Evolutionary conservation across 495 filamentous ascomycete genomes (phyloP).

Genomic region (Penicillium canescens): DNA sequence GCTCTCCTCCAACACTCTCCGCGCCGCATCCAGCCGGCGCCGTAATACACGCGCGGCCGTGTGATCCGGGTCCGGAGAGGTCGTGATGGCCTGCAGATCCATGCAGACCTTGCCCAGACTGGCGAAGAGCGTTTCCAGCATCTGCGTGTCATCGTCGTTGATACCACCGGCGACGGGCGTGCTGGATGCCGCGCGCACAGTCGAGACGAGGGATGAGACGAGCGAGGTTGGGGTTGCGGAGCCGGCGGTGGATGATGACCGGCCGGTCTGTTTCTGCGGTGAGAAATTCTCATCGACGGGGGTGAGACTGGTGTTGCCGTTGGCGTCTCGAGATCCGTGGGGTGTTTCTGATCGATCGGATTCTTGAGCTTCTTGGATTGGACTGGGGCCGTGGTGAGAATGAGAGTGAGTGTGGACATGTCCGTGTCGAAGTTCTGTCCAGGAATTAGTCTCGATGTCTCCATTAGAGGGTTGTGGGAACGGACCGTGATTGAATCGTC

Average conservation of each 20-base stretch:
- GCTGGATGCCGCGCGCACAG: slow-evolving; percentile 41
- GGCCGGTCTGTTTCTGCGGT: slow-evolving; percentile 12
- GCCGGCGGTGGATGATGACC: slow-evolving; percentile 30
- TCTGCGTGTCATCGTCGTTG: slow-evolving; percentile 67
- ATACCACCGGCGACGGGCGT: slow-evolving; percentile 44
- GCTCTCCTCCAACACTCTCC: slow-evolving; percentile 65
- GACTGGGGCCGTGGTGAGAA: slow-evolving; percentile 15
- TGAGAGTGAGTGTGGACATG: slow-evolving; percentile 9
- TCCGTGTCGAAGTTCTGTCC: slow-evolving; percentile 31
- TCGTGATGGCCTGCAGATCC: slow-evolving; percentile 61
- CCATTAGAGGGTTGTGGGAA: neutral
- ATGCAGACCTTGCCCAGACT: slow-evolving; percentile 69
- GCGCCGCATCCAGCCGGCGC: slow-evolving; percentile 70
- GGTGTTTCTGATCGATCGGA: slow-evolving; percentile 21
- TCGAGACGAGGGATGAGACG: slow-evolving; percentile 38
- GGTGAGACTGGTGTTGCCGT: slow-evolving; percentile 2
- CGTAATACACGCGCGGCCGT: slow-evolving; percentile 64
- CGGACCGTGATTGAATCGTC: slow-evolving; percentile 44
- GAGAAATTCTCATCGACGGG: slow-evolving; percentile 1
- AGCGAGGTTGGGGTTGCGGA: slow-evolving; percentile 41
- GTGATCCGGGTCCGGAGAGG: slow-evolving; percentile 45
- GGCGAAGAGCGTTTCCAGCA: slow-evolving; percentile 75
- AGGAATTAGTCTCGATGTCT: neutral
- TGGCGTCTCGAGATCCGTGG: slow-evolving; percentile 9
- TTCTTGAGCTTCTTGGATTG: slow-evolving; percentile 8